phyloP scores from a whole-genome alignment of 371 early-diverging fungal species.

The Lichtheimia ornata region DNA sequence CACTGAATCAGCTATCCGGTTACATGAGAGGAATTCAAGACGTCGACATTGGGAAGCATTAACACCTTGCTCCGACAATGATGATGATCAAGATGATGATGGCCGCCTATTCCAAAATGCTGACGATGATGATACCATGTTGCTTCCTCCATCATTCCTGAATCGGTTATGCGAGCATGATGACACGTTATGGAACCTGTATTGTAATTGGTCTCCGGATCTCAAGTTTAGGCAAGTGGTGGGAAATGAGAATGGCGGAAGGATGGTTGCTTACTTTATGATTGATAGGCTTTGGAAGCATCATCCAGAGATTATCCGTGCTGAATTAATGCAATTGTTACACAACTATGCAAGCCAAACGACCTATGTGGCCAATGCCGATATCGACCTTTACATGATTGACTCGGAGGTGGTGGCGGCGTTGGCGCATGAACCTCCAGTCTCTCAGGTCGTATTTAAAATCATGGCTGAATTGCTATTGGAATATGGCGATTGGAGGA shows the following conservation, averaged over 20 bases:
- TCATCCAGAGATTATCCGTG: constrained; percentile 4
- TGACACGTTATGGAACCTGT: neutral
- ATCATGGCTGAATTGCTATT: neutral
- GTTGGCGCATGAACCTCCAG: neutral
- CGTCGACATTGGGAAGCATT: neutral
- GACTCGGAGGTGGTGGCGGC: too few relatives aligned
- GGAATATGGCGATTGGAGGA: neutral
- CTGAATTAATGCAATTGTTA: neutral
- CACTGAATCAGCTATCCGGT: neutral
- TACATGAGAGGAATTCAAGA: neutral
- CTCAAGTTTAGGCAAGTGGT: constrained; percentile 4
- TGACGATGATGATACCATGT: neutral
- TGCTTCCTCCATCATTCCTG: neutral
- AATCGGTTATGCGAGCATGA: neutral
- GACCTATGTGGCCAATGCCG: too few relatives aligned
- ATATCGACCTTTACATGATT: too few relatives aligned
- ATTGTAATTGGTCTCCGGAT: constrained; percentile 6
- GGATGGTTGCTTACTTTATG: neutral
- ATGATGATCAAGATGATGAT: neutral
- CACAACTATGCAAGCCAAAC: too few relatives aligned
- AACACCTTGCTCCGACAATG: neutral
- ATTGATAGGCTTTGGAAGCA: neutral
- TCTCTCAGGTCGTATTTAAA: neutral
- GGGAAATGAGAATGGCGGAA: too few relatives aligned
- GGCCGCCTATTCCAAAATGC: too few relatives aligned